These are phyloP conservation scores for Xylaria sp. DNA, from an alignment of 2,329 filamentous ascomycete genomes.

Conservation along the genomic window DNA sequence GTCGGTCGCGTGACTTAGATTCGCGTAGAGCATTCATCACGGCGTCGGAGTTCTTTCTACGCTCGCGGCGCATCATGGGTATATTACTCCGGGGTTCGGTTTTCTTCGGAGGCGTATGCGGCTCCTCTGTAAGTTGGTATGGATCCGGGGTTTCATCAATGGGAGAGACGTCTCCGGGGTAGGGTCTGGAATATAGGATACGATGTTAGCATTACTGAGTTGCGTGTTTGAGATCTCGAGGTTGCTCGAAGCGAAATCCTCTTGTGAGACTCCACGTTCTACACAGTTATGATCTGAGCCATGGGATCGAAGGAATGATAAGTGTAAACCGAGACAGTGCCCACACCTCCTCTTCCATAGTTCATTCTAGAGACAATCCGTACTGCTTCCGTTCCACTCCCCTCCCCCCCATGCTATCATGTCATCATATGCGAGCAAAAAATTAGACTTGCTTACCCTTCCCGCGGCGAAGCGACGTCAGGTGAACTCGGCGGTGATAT, in stretches of 20 bases:
- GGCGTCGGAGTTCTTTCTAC: conserved; percentile 58
- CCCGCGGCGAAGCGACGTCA: conserved; percentile 54
- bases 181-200: conserved; percentile 43
- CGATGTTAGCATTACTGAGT: conserved; percentile 42
- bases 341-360: background rate
- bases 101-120: conserved; percentile 39
- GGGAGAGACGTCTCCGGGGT: conserved; percentile 61
- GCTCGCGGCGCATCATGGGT: conserved; percentile 64
- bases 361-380: background rate
- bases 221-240: background rate
- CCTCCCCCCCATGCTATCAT: background rate
- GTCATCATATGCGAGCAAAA: background rate
- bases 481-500: conserved; percentile 70
- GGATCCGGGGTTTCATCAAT: conserved; percentile 59
- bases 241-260: background rate
- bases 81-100: conserved; percentile 57
- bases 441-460: conserved; percentile 55
- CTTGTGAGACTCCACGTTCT: background rate
- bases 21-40: conserved; percentile 54
- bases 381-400: background rate
- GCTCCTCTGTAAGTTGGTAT: conserved; percentile 48
- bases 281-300: background rate
- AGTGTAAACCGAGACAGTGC: conserved; percentile 5
- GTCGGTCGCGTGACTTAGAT: conserved; percentile 53
- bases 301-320: conserved; percentile 1